Percentiles rank a stretch among this genome's conserved stretches.
Conservation (phyloP, 1,284 basidiomycete species). For the Naganishia albida region DNA sequence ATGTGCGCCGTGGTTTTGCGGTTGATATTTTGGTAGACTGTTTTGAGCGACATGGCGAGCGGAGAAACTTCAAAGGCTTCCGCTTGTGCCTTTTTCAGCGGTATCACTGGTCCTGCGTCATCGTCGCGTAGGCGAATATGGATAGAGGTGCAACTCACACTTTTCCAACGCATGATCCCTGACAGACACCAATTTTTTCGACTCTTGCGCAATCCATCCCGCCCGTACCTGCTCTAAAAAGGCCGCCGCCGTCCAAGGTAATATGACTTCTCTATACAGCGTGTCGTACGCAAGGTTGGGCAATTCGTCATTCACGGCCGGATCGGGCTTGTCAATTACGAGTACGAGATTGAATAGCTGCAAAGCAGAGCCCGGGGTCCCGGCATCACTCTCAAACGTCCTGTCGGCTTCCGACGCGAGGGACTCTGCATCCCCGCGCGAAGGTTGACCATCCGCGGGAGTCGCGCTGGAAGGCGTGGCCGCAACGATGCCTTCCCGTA, state of each 20-base stretch:
- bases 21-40: slow-evolving; percentile 59
- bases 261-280: slow-evolving; percentile 81
- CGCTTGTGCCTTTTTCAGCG: slow-evolving; percentile 32
- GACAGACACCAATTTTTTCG: slow-evolving; percentile 65
- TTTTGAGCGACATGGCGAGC: slow-evolving; percentile 71
- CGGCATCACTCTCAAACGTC: slow-evolving; percentile 14
- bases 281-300: slow-evolving; percentile 50
- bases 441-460: neutral
- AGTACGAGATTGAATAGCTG: slow-evolving; percentile 84
- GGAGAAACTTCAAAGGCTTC: slow-evolving; percentile 68
- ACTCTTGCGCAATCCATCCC: slow-evolving; percentile 77
- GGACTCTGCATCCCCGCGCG: neutral
- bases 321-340: slow-evolving; percentile 85
- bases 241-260: slow-evolving; percentile 82
- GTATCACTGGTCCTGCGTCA: slow-evolving; percentile 23
- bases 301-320: slow-evolving; percentile 61
- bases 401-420: slow-evolving; percentile 7
- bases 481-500: slow-evolving; percentile 11
- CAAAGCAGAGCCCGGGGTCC: slow-evolving; percentile 40
- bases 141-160: slow-evolving; percentile 38
- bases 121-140: neutral
- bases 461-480: neutral
- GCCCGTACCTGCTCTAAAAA: slow-evolving; percentile 81
- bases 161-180: slow-evolving; percentile 62
- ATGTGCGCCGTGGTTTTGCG: slow-evolving; percentile 66